phyloP scores from a whole-genome alignment of 495 filamentous ascomycete genomes.

The Aspergillus baeticus region DNA sequence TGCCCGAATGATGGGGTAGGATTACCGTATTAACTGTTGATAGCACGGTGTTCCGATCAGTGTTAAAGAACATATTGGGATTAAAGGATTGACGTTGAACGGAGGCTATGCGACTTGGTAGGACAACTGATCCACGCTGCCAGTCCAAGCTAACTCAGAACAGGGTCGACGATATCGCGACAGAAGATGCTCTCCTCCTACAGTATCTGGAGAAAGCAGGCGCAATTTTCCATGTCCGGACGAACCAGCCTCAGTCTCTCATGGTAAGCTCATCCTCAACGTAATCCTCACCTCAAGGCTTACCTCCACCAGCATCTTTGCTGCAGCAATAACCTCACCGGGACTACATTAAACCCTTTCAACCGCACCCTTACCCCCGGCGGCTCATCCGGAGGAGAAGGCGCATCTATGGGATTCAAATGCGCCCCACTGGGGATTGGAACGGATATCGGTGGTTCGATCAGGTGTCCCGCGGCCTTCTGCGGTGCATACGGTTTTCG shows the following conservation, averaged over 20 bases:
- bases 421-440: conserved; percentile 66
- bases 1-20: conserved; percentile 14
- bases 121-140: neutral
- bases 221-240: conserved; percentile 65
- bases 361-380: conserved; percentile 57
- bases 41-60: conserved; percentile 68
- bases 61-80: conserved; percentile 65
- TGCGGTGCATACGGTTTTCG: conserved; percentile 59
- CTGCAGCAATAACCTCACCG: conserved; percentile 62
- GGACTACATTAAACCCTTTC: conserved; percentile 61
- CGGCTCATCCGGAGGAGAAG: conserved; percentile 69
- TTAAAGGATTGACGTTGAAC: conserved; percentile 46
- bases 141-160: neutral
- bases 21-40: neutral
- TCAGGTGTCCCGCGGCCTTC: conserved; percentile 59
- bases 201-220: conserved; percentile 36
- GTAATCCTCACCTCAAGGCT: no score
- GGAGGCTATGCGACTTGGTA: conserved; percentile 43
- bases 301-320: conserved; percentile 33
- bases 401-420: conserved; percentile 59
- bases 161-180: conserved; percentile 35
- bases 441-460: conserved; percentile 64
- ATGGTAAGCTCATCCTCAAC: conserved; percentile 28
- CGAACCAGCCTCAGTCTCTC: conserved; percentile 56
- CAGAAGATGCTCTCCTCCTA: conserved; percentile 36